Evolutionary conservation across 2,329 filamentous ascomycete species (phyloP).

Genomic region (Aspergillus phoenicis): DNA sequence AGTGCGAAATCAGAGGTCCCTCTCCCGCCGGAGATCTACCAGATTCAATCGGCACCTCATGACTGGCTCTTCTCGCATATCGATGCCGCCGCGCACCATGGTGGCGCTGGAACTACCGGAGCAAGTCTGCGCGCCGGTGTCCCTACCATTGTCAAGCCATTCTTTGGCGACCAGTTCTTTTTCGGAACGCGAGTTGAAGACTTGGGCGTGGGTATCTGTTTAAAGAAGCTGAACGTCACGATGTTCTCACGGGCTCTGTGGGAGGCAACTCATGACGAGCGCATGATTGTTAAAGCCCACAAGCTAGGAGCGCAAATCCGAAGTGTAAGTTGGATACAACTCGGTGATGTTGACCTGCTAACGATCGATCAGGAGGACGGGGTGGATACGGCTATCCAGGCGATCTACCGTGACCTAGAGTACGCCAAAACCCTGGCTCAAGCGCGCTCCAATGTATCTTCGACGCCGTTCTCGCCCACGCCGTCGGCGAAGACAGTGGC

Average conservation of each 20-base stretch:
- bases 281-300: constrained; percentile 86
- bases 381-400: constrained; percentile 86
- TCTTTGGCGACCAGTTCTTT: constrained; percentile 98
- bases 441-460: constrained; percentile 49
- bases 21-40: constrained; percentile 77
- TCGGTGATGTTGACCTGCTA: constrained; percentile 24
- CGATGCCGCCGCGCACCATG: constrained; percentile 92
- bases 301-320: constrained; percentile 85
- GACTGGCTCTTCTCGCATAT: constrained; percentile 96
- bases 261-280: constrained; percentile 85
- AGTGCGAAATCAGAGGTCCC: constrained; percentile 65
- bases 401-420: constrained; percentile 91
- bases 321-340: constrained; percentile 59
- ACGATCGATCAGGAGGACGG: constrained; percentile 70
- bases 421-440: constrained; percentile 85
- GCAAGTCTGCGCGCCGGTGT: constrained; percentile 88
- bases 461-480: constrained; percentile 39
- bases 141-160: constrained; percentile 92
- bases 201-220: constrained; percentile 83
- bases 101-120: constrained; percentile 91
- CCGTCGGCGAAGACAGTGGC: constrained; percentile 39
- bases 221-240: constrained; percentile 87
- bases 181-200: constrained; percentile 89
- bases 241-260: constrained; percentile 84
- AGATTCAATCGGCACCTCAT: constrained; percentile 88